These are phyloP conservation scores for Botrytis paeoniae DNA, from an alignment of 2,329 filamentous ascomycete genomes.

Conservation along the genomic window DNA sequence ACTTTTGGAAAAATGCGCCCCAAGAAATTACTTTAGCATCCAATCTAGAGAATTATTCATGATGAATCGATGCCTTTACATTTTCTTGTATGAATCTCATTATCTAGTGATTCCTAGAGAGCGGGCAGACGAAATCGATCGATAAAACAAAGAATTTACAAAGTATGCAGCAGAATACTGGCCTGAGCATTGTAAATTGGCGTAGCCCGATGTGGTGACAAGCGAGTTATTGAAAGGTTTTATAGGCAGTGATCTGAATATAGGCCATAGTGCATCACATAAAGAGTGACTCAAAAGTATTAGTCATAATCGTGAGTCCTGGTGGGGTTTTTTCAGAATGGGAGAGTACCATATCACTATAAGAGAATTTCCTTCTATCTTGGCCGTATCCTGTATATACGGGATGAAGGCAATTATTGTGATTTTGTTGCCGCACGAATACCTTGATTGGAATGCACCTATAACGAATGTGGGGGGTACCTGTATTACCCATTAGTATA, in stretches of 20 bases:
- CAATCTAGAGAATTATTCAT: background rate
- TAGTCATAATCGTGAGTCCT: no score
- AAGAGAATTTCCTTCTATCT: no score
- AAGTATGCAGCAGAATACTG: accelerated
- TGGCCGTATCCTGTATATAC: accelerated
- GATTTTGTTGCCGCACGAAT: background rate
- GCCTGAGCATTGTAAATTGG: background rate
- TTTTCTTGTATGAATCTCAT: background rate
- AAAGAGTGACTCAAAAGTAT: no score
- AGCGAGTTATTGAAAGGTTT: accelerated
- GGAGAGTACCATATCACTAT: no score
- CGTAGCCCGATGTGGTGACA: background rate
- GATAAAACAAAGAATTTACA: background rate
- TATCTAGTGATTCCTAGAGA: accelerated
- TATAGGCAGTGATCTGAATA: background rate
- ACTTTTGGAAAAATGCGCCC: background rate
- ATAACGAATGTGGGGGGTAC: accelerated
- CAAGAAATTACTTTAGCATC: background rate
- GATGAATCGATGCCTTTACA: background rate
- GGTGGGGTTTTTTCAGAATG: no score
- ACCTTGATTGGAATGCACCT: background rate
- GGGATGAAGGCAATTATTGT: background rate
- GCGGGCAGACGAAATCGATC: accelerated
- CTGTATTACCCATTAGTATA: background rate
- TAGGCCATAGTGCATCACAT: background rate